Percentiles rank a stretch among this genome's conserved stretches.
Conservation (phyloP, 2,329 filamentous ascomycete genomes). For the Colletotrichum viniferum region DNA sequence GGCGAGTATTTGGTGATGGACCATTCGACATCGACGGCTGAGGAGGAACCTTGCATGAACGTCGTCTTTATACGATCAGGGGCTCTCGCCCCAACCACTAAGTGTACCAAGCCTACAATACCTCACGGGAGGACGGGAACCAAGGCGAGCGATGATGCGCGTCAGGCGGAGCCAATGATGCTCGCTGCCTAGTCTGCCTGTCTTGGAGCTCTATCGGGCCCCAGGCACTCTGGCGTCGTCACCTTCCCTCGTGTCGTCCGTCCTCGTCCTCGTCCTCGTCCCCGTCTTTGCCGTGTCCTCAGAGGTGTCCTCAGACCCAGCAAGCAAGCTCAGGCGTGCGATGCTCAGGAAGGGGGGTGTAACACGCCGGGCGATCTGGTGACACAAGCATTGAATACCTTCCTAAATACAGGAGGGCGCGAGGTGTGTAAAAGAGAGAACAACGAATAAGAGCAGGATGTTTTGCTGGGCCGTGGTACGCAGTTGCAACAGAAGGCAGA, state of each 20-base stretch:
- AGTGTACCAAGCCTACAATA: neutral
- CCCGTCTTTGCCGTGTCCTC: neutral
- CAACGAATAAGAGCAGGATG: neutral
- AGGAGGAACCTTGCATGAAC: neutral
- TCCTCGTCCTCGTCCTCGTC: neutral
- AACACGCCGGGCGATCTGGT: neutral
- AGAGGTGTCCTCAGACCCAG: neutral
- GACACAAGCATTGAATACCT: neutral
- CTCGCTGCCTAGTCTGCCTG: neutral
- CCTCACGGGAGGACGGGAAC: neutral
- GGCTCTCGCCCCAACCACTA: neutral
- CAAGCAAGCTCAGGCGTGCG: neutral
- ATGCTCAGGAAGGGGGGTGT: neutral
- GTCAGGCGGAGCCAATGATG: neutral
- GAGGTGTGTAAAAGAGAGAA: neutral
- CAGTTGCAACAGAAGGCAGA: neutral
- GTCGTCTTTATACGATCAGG: slow-evolving; percentile 2
- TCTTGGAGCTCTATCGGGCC: neutral
- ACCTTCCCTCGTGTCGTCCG: neutral
- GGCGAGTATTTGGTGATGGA: neutral
- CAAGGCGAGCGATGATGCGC: neutral
- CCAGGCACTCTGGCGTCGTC: neutral
- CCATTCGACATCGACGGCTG: neutral
- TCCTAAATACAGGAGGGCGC: neutral
- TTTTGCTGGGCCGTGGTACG: neutral